Evolutionary conservation across 441 rosid genomes (phyloP), one percentile per base, ranked within the genome.

Genomic region (Theobroma grandiflorum): DNA sequence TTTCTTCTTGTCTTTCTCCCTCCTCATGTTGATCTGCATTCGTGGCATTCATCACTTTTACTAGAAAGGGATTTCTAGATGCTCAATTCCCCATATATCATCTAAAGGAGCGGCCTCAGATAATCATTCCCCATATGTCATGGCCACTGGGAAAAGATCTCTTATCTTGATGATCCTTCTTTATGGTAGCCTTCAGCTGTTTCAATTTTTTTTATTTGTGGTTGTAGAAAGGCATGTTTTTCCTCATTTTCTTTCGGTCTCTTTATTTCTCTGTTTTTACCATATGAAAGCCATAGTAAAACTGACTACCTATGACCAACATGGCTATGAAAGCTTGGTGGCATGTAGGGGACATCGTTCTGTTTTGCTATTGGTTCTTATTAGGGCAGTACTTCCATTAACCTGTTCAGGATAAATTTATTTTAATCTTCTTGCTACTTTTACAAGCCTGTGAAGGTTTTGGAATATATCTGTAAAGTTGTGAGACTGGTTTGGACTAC

Each of bases 261-360:
- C 7, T 49, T 70, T 70, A 49, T 31, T 47, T 31, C 59, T 33
- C 22, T 31, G 43, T 49, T n/a, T 69, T 49, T 71, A 71, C 26
- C 8, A 8, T 33, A 49, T 49, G 8, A 49, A 71, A 49, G 42
- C 59, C 26, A 31, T 70, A 18, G 59, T 33, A n/a, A 31, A 71
- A 49, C 59, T 50, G 43, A 26, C 20, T 8, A 16, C 15, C 59
- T 61, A 69, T 45, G 55, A 50, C 55, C 55, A 45, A 45, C 45
- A 14, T 26, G 55, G 12, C 52, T 12, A 14, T 69, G 38, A 69
- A 47, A 69, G 38, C 74, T 47, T 47, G 74, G 74, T 26, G 22
- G 74, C 57, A 26, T 69, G 58, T 47, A 69, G n/a, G 74, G 35
- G 20, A 42, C 5, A 26, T 68, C 40, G 37, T 69, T 69, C 26